Percentiles rank a stretch among this genome's conserved stretches.
Conservation (phyloP, 2,329 filamentous ascomycete genomes). For the Teratosphaeria nubilosa region DNA sequence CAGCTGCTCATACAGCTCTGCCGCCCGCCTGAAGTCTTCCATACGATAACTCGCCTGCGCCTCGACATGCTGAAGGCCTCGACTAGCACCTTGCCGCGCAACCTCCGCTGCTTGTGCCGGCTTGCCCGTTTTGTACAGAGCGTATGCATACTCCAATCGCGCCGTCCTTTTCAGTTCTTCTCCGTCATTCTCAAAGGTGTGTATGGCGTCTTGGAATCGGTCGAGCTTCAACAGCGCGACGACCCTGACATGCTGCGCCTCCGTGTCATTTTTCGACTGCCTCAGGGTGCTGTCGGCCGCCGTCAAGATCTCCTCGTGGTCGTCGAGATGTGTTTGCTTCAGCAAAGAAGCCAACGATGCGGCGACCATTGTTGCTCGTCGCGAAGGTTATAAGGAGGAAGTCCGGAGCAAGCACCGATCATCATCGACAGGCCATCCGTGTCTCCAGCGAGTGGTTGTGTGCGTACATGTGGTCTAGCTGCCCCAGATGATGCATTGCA, state of each 20-base stretch:
- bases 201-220: conserved; percentile 67
- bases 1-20: conserved; percentile 53
- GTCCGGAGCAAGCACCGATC: not conserved
- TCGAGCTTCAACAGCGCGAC: conserved; percentile 73
- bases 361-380: not conserved
- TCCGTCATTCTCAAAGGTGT: conserved; percentile 55
- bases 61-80: conserved; percentile 50
- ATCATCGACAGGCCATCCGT: not conserved
- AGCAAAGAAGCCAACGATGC: conserved; percentile 42
- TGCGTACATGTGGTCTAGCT: not conserved
- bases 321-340: conserved; percentile 49
- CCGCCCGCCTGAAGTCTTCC: conserved; percentile 61
- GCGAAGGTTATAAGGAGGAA: not conserved
- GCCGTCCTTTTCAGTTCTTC: conserved; percentile 51
- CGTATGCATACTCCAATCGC: conserved; percentile 64
- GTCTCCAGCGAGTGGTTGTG: not conserved
- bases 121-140: conserved; percentile 69
- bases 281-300: conserved; percentile 48
- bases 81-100: conserved; percentile 30
- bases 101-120: conserved; percentile 53
- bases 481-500: not conserved
- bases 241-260: conserved; percentile 59
- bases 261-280: conserved; percentile 47
- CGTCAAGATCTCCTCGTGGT: conserved; percentile 66
- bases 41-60: conserved; percentile 62